Conservation (phyloP, 2,329 filamentous ascomycete species). For the Orbilia javanica region DNA sequence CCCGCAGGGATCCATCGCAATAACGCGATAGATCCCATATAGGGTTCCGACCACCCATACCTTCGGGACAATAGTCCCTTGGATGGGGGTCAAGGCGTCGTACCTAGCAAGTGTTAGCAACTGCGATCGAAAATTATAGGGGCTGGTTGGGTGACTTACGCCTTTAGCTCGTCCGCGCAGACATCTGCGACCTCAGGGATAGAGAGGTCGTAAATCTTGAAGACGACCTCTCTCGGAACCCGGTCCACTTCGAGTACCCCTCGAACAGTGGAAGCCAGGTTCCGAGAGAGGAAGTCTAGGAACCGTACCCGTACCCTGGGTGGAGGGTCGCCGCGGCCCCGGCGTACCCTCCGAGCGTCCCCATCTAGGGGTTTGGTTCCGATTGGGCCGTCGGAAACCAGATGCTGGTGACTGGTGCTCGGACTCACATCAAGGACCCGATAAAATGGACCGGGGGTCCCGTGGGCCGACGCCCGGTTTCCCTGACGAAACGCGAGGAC, state of each 20-base stretch:
- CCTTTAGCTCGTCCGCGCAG: constrained; percentile 26
- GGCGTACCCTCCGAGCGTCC: neutral
- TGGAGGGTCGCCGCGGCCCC: neutral
- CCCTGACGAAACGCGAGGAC: constrained; percentile 1
- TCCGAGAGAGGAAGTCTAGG: constrained; percentile 28
- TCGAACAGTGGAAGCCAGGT: constrained; percentile 26
- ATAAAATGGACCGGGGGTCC: neutral
- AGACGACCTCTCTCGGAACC: constrained; percentile 15
- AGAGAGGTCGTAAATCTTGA: constrained; percentile 46
- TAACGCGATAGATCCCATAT: constrained; percentile 36
- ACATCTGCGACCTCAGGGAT: constrained; percentile 6
- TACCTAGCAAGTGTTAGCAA: constrained; percentile 28
- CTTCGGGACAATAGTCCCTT: constrained; percentile 23
- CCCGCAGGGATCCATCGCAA: constrained; percentile 39
- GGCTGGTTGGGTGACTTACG: constrained; percentile 9
- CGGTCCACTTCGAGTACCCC: constrained; percentile 2
- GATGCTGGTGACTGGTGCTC: neutral
- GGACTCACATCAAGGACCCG: neutral
- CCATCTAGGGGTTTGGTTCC: neutral
- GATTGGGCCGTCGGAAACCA: neutral
- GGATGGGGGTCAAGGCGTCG: constrained; percentile 12
- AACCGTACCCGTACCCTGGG: neutral
- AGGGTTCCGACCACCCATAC: constrained; percentile 40
- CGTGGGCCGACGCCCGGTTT: neutral
- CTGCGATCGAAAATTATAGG: too few relatives aligned